phyloP scores from a whole-genome alignment of 2,329 filamentous ascomycete species.

The Cryphonectria naterciae region DNA sequence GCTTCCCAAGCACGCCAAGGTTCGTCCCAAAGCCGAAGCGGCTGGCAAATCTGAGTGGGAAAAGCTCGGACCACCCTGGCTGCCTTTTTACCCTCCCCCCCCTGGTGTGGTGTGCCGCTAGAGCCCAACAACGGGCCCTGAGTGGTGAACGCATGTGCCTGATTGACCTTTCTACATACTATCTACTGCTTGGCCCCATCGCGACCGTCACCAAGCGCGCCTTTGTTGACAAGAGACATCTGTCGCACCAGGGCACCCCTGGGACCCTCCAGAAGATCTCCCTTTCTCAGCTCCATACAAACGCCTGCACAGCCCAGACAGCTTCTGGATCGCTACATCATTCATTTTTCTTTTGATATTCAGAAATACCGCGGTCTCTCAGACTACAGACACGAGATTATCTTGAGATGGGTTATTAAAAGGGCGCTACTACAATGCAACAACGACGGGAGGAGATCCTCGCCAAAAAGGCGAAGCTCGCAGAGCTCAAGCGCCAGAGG shows the following conservation, averaged over 20 bases:
- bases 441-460: slow-evolving; percentile 94
- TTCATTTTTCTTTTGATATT: neutral
- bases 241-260: neutral
- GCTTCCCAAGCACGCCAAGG: slow-evolving; percentile 9
- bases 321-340: neutral
- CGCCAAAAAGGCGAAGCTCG: slow-evolving; percentile 95
- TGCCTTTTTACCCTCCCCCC: neutral
- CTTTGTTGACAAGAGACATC: slow-evolving; percentile 9
- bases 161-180: neutral
- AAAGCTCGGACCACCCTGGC: slow-evolving; percentile 12
- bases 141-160: slow-evolving; percentile 2
- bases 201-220: neutral
- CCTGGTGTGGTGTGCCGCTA: neutral
- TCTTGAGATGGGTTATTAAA: slow-evolving; percentile 53
- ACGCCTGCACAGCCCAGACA: neutral
- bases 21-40: slow-evolving; percentile 22
- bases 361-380: neutral
- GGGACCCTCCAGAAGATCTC: neutral
- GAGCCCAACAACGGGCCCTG: neutral
- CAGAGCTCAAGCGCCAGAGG: slow-evolving; percentile 90
- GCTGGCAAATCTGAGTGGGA: slow-evolving; percentile 10
- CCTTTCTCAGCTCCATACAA: neutral
- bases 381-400: slow-evolving; percentile 3
- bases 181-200: slow-evolving; percentile 1
- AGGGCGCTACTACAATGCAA: slow-evolving; percentile 58